phyloP scores from a whole-genome alignment of 2,329 filamentous ascomycete species.

The Volutella citrinella region DNA sequence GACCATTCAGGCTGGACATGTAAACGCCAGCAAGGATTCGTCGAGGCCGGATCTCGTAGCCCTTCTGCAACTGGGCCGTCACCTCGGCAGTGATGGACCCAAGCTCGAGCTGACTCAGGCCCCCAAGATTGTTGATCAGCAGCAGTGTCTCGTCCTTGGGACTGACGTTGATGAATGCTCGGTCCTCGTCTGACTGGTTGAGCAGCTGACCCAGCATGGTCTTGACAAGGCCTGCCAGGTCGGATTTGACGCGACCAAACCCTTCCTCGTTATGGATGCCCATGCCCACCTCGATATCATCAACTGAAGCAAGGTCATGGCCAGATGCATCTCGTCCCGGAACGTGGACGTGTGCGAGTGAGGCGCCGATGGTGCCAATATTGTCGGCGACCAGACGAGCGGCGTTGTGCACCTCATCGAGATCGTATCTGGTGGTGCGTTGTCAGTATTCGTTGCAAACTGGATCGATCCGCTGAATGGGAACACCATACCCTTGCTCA shows the following conservation, averaged over 20 bases:
- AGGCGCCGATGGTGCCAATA: slow-evolving; percentile 80
- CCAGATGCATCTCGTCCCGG: slow-evolving; percentile 67
- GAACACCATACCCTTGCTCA: too few species aligned
- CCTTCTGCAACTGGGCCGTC: slow-evolving; percentile 10
- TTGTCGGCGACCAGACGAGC: slow-evolving; percentile 72
- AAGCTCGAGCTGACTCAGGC: slow-evolving; percentile 17
- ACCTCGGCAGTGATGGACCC: slow-evolving; percentile 17
- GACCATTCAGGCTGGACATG: slow-evolving; percentile 69
- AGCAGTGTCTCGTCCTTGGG: slow-evolving; percentile 30
- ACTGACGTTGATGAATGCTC: slow-evolving; percentile 48
- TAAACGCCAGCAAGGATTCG: slow-evolving; percentile 43
- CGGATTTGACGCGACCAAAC: slow-evolving; percentile 49
- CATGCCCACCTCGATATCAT: slow-evolving; percentile 68
- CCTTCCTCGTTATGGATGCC: slow-evolving; percentile 73
- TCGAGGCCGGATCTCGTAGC: not conserved
- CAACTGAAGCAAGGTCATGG: slow-evolving; percentile 52
- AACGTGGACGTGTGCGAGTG: slow-evolving; percentile 88
- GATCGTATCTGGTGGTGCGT: slow-evolving; percentile 61
- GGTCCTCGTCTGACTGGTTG: slow-evolving; percentile 56
- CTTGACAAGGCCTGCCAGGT: slow-evolving; percentile 52
- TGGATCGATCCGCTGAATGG: too few species aligned
- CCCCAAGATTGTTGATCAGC: slow-evolving; percentile 21
- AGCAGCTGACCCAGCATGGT: slow-evolving; percentile 70
- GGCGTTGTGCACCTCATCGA: slow-evolving; percentile 70
- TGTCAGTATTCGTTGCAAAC: too few species aligned